Percentiles rank a stretch among this genome's conserved stretches.
Conservation (phyloP, 1,139 yeast genomes). For the Yamadazyma sp. region DNA sequence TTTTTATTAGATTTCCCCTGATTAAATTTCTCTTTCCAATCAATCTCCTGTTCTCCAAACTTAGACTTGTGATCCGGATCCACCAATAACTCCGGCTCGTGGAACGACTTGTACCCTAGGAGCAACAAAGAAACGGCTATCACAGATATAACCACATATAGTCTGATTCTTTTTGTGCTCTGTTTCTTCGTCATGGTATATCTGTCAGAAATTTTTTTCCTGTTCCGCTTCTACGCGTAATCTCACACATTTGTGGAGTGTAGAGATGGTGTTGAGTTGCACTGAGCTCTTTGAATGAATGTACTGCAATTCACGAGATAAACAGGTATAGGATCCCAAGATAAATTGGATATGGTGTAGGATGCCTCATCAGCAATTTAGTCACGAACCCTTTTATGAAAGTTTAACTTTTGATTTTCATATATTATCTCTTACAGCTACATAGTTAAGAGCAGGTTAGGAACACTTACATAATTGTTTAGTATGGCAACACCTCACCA, state of each 20-base stretch:
- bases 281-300: too few species aligned
- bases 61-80: background rate
- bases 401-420: too few species aligned
- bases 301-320: too few species aligned
- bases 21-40: constrained; percentile 2
- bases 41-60: background rate
- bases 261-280: too few species aligned
- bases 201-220: background rate
- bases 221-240: background rate
- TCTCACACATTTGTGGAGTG: too few species aligned
- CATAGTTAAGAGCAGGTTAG: too few species aligned
- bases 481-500: background rate
- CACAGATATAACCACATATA: constrained; percentile 6
- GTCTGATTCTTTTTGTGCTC: constrained; percentile 9
- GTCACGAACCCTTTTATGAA: too few species aligned
- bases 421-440: too few species aligned
- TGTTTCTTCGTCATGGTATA: constrained; percentile 10
- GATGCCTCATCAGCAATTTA: too few species aligned
- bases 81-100: background rate
- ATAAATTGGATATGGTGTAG: too few species aligned
- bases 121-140: constrained; percentile 4
- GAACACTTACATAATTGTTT: too few species aligned
- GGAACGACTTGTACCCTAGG: constrained; percentile 1
- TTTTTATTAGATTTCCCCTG: constrained; percentile 4
- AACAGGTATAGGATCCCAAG: too few species aligned